phyloP scores from a whole-genome alignment of 257 asterid genomes.

The Solanum raphanifolium region DNA sequence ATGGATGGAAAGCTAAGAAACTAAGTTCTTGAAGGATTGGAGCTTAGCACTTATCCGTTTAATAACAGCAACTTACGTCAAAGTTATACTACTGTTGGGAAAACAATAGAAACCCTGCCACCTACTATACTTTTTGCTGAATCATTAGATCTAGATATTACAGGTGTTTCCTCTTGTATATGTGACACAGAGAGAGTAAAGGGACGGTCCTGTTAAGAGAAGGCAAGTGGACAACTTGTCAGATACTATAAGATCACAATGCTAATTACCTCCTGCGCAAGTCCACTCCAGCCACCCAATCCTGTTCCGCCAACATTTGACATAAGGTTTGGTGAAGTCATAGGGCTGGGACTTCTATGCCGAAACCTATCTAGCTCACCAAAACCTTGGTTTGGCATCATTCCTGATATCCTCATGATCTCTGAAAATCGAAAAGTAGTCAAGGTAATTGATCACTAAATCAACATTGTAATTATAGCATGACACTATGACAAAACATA shows the following conservation, averaged over 20 bases:
- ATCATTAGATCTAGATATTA: background rate
- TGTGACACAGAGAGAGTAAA: background rate
- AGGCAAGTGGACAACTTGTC: background rate
- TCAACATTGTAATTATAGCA: background rate
- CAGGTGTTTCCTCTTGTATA: background rate
- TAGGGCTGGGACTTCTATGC: slow-evolving; percentile 95
- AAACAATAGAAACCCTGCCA: background rate
- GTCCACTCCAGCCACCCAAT: slow-evolving; percentile 70
- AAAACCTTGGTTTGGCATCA: slow-evolving; percentile 71
- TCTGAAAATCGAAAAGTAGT: slow-evolving; percentile 20
- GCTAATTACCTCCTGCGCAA: slow-evolving; percentile 56
- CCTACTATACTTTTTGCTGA: background rate
- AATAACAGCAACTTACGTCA: background rate
- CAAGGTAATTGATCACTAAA: background rate
- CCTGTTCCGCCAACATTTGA: slow-evolving; percentile 62
- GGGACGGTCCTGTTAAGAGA: background rate
- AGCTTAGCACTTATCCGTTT: background rate
- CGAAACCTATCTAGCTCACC: slow-evolving; percentile 77
- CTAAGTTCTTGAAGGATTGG: background rate
- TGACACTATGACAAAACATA: background rate
- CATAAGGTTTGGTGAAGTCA: slow-evolving; percentile 75
- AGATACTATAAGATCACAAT: background rate
- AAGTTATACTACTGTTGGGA: background rate
- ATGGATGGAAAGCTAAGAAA: background rate
- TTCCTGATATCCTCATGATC: slow-evolving; percentile 64